Percentiles rank a stretch among this genome's conserved stretches.
Evolutionary conservation across 2,329 filamentous ascomycete genomes (phyloP).

Genomic region (Exophiala calicioides): DNA sequence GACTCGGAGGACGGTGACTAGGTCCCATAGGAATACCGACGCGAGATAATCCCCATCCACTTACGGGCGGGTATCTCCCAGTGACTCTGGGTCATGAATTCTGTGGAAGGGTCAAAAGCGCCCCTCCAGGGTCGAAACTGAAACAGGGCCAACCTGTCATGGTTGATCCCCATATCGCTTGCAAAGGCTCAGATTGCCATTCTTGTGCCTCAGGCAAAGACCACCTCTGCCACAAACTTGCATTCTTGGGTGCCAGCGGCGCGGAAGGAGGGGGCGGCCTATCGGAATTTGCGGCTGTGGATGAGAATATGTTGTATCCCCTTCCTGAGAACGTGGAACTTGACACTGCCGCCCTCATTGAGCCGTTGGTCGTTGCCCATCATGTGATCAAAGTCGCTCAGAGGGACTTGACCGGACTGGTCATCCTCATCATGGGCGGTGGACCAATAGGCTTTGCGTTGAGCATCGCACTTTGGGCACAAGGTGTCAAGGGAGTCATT

Average conservation of each 20-base stretch:
- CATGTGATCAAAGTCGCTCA: conserved; percentile 53
- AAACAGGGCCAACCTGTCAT: conserved; percentile 50
- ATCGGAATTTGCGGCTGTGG: conserved; percentile 53
- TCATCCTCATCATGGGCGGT: conserved; percentile 54
- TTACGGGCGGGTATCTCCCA: conserved; percentile 52
- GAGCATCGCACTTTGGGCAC: conserved; percentile 47
- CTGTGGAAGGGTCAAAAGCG: conserved; percentile 47
- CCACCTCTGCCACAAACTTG: conserved; percentile 55
- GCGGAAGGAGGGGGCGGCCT: conserved; percentile 46
- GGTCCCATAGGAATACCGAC: conserved; percentile 49
- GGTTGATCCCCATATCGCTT: conserved; percentile 56
- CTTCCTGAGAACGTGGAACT: conserved; percentile 49
- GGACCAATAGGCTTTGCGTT: conserved; percentile 56
- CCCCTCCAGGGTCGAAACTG: conserved; percentile 26
- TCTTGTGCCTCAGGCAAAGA: conserved; percentile 52
- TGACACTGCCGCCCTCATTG: conserved; percentile 55
- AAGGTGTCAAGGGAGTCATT: conserved; percentile 45
- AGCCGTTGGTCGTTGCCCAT: conserved; percentile 57
- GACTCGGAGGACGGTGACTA: conserved; percentile 1
- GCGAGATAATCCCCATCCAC: conserved; percentile 49
- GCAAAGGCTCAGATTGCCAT: conserved; percentile 51
- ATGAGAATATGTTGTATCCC: conserved; percentile 42
- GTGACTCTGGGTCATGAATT: conserved; percentile 57
- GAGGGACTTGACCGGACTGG: conserved; percentile 45
- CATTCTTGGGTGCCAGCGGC: conserved; percentile 45